Evolutionary conservation across 1,284 basidiomycete genomes (phyloP).

Genomic region (Papiliotrema nemorosa): DNA sequence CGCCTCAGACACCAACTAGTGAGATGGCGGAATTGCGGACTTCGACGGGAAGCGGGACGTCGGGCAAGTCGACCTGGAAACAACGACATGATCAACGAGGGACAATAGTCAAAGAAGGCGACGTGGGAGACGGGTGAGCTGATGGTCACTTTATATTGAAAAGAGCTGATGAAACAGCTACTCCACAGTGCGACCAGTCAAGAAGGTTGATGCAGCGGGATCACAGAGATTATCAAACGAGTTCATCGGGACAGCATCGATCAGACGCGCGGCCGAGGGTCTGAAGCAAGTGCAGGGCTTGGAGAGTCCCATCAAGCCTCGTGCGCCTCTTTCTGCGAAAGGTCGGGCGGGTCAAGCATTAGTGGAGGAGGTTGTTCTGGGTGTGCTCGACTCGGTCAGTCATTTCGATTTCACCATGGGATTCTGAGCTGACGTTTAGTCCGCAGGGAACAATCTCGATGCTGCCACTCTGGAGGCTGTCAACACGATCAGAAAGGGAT

Average conservation of each 20-base stretch:
- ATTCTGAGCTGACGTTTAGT: conserved; percentile 49
- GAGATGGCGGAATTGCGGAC: conserved; percentile 26
- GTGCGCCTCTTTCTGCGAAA: conserved; percentile 18
- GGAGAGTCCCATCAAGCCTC: conserved; percentile 15
- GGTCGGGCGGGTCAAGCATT: conserved; percentile 66
- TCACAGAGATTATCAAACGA: conserved; percentile 75
- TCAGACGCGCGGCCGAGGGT: conserved; percentile 12
- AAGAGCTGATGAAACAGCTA: conserved; percentile 44
- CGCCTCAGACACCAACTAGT: conserved; percentile 25
- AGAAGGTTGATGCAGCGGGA: conserved; percentile 76
- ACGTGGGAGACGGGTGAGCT: conserved; percentile 69
- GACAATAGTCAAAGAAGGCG: conserved; percentile 71
- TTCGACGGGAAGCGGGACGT: conserved; percentile 17
- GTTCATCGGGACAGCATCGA: conserved; percentile 60
- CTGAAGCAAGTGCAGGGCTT: conserved; percentile 11
- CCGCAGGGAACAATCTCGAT: conserved; percentile 75
- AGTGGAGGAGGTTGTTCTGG: conserved; percentile 75
- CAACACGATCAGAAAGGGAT: conserved; percentile 83
- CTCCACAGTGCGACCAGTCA: conserved; percentile 86
- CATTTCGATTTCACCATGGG: background rate
- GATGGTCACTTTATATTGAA: background rate
- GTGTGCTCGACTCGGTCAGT: conserved; percentile 66
- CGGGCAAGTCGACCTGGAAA: conserved; percentile 51
- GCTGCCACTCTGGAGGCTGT: conserved; percentile 83
- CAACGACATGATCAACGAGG: conserved; percentile 68